Evolutionary conservation across 2,329 filamentous ascomycete species (phyloP).

Genomic region (Celoporthe dispersa): DNA sequence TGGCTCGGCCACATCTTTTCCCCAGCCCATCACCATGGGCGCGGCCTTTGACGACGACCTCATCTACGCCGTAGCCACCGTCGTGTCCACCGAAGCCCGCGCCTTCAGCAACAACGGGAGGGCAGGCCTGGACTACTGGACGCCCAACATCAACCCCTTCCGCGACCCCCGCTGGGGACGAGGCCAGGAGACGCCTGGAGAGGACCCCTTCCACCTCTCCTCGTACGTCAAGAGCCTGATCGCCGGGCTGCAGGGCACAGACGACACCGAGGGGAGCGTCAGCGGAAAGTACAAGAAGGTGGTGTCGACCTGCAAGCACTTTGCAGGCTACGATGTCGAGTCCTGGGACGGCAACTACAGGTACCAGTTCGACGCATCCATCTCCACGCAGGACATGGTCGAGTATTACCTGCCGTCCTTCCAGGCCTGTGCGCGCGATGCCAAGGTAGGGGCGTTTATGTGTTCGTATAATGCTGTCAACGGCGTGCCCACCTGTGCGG

Average conservation of each 20-base stretch:
- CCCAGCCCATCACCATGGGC: slow-evolving; percentile 64
- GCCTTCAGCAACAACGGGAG: slow-evolving; percentile 66
- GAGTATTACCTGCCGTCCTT: slow-evolving; percentile 73
- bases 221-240: slow-evolving; percentile 35
- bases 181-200: slow-evolving; percentile 60
- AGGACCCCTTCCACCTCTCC: slow-evolving; percentile 34
- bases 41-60: slow-evolving; percentile 68
- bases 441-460: slow-evolving; percentile 62
- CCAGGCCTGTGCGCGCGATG: slow-evolving; percentile 63
- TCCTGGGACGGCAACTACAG: slow-evolving; percentile 32
- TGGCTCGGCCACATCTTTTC: slow-evolving; percentile 67
- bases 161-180: slow-evolving; percentile 67
- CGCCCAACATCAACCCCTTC: slow-evolving; percentile 70
- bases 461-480: slow-evolving; percentile 68
- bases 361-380: slow-evolving; percentile 36
- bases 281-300: slow-evolving; percentile 37
- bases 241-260: slow-evolving; percentile 35
- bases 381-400: slow-evolving; percentile 61
- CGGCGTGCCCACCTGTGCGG: slow-evolving; percentile 66
- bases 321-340: slow-evolving; percentile 61
- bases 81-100: slow-evolving; percentile 60
- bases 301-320: slow-evolving; percentile 64
- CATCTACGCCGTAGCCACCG: slow-evolving; percentile 58
- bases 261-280: slow-evolving; percentile 8
- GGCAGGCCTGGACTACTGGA: slow-evolving; percentile 64